Conservation (phyloP, 108 stramenopile genomes). For the Tribonema minus region DNA sequence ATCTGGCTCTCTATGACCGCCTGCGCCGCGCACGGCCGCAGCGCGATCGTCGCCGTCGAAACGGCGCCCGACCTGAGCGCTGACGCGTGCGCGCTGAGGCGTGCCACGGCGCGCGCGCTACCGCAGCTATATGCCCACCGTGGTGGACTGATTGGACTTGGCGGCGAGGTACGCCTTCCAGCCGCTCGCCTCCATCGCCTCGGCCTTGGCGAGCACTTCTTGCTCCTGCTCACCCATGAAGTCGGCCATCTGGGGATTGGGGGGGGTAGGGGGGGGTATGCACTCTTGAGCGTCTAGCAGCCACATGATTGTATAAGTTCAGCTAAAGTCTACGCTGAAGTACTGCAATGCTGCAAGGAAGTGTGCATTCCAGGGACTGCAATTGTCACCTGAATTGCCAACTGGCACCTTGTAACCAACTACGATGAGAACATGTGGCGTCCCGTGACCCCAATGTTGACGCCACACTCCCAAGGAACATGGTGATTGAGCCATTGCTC, state of each 20-base stretch:
- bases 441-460: too few species aligned
- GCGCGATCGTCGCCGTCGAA: background rate
- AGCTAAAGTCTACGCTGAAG: background rate
- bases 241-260: constrained; percentile 10
- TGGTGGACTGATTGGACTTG: constrained; percentile 22
- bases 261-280: background rate
- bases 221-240: constrained; percentile 44
- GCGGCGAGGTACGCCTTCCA: constrained; percentile 45
- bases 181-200: constrained; percentile 45
- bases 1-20: background rate
- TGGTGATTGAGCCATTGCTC: too few species aligned
- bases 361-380: too few species aligned
- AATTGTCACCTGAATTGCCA: too few species aligned
- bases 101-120: background rate
- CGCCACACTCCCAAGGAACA: too few species aligned
- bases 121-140: constrained; percentile 22
- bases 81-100: background rate
- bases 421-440: too few species aligned
- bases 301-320: background rate
- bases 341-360: background rate
- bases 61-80: background rate
- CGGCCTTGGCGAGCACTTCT: constrained; percentile 56
- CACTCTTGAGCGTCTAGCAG: background rate
- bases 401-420: too few species aligned
- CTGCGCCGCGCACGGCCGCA: background rate